Percentiles rank a stretch among this genome's conserved stretches.
phyloP scores from a whole-genome alignment of 768 basidiomycete species.

The Podaxis sp. region DNA sequence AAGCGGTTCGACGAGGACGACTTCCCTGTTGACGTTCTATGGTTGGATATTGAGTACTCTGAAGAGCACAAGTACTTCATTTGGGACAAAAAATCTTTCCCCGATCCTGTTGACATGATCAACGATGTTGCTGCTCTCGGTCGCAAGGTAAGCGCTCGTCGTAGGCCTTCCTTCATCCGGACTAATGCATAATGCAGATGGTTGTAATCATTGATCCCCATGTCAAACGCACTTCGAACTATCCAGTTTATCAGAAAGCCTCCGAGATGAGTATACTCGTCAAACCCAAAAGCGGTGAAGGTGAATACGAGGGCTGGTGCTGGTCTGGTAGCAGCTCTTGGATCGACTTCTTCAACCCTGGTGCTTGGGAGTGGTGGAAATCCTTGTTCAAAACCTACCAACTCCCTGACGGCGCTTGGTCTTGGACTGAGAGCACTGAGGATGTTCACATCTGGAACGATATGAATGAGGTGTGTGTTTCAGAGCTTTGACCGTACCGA shows the following conservation, averaged over 20 bases:
- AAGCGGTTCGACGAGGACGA: conserved; percentile 89
- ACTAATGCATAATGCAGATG: conserved; percentile 59
- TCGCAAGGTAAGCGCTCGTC: conserved; percentile 62
- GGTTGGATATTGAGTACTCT: conserved; percentile 96
- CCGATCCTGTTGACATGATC: conserved; percentile 92
- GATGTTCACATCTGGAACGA: conserved; percentile 97
- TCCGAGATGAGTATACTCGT: conserved; percentile 80
- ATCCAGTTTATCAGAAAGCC: conserved; percentile 85
- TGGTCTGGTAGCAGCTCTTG: conserved; percentile 97
- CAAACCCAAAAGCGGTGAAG: conserved; percentile 75
- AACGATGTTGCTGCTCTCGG: conserved; percentile 82
- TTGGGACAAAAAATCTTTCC: conserved; percentile 92
- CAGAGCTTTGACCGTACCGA: neutral
- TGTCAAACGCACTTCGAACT: conserved; percentile 76
- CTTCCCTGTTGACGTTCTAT: conserved; percentile 94
- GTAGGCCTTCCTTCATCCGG: neutral
- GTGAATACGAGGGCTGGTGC: conserved; percentile 97
- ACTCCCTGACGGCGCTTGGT: conserved; percentile 56
- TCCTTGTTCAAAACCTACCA: conserved; percentile 69
- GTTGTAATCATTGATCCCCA: conserved; percentile 98
- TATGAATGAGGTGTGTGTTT: conserved; percentile 86
- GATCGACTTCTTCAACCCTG: conserved; percentile 97
- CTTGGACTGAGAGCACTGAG: conserved; percentile 79
- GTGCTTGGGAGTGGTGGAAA: conserved; percentile 89
- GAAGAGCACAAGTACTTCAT: conserved; percentile 96